Base-by-base conservation (phyloP, 2,329 filamentous ascomycete species). In the Trichoderma sp. region DNA sequence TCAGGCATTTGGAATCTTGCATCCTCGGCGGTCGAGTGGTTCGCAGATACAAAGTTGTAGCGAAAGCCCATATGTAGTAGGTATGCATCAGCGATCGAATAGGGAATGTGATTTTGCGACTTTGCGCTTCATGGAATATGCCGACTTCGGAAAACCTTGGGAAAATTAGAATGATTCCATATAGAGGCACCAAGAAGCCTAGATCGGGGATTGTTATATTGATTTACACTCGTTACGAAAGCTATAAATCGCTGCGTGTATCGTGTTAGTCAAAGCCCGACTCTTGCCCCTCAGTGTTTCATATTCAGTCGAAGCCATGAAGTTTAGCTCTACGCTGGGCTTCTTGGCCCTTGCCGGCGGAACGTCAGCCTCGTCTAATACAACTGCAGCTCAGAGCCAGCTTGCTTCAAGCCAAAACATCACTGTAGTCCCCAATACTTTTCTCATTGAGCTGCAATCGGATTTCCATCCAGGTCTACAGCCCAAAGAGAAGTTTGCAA, bases 391-490 rank as follows among this genome's bases (percentile, higher is more conserved):
- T n/a, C 43, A n/a, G 10, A 21, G 46, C 14, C 34, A 37, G 39
- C 28, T 30, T 11, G 34, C 28, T 28, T 37, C 63, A 24, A 59
- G 37, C 8, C n/a, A 21, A 6, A 59, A 59, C n/a, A 59, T 30
- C 14, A 66, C 52, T 8, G 54, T 66, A 8, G 10, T 66, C 21
- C 54, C 54, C n/a, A 59, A 66, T n/a, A 37, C 63, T 16, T 66
- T 66, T 30, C 49, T 66, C 16, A 24, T 59, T 16, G 37, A 59
- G 54, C 80, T 1, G n/a, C 46, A 68, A 13, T 28, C 49, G 18
- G 34, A 54, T 13, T 55, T 61, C 14, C 49, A 43, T 32, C 58
- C 58, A 1, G 51, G n/a, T 2, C 34, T 52, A 5, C 66, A 61
- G 49, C 66, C 59, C 58, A 55, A 32, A 24, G 39, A 58, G 8